Conservation (phyloP, 257 asterid genomes). For the Leonotis leonurus region DNA sequence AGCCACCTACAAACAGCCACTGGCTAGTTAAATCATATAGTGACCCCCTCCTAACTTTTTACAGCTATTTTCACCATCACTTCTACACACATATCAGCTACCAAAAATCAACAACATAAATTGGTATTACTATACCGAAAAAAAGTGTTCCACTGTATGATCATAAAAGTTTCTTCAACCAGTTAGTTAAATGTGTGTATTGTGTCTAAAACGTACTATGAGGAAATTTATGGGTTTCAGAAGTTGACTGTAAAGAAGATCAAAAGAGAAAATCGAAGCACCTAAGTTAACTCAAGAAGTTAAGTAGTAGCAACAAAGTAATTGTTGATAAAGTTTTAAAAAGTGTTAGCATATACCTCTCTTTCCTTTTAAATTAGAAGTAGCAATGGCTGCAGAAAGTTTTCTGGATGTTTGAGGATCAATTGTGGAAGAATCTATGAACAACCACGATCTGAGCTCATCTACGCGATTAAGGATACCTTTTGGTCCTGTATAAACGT, state of each 20-base stretch:
- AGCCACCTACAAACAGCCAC: constrained; percentile 27
- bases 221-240: background rate
- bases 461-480: constrained; percentile 56
- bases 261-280: background rate
- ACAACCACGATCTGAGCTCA: constrained; percentile 53
- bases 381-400: constrained; percentile 44
- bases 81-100: no score
- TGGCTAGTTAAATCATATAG: background rate
- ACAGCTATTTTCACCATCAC: background rate
- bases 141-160: no score
- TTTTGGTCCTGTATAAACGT: constrained; percentile 75
- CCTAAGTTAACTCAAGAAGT: background rate
- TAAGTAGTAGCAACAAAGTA: background rate
- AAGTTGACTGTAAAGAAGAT: background rate
- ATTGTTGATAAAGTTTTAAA: background rate
- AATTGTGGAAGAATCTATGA: constrained; percentile 87
- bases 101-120: no score
- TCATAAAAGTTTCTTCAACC: no score
- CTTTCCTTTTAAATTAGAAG: constrained; percentile 29
- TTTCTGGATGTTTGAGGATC: constrained; percentile 93
- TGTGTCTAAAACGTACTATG: background rate
- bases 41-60: background rate
- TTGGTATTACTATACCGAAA: no score
- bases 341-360: constrained; percentile 34
- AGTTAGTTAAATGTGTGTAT: background rate